Evolutionary conservation across 495 filamentous ascomycete species (phyloP), one percentile per base, ranked within the genome.

Genomic region (Aspergillus affinis): DNA sequence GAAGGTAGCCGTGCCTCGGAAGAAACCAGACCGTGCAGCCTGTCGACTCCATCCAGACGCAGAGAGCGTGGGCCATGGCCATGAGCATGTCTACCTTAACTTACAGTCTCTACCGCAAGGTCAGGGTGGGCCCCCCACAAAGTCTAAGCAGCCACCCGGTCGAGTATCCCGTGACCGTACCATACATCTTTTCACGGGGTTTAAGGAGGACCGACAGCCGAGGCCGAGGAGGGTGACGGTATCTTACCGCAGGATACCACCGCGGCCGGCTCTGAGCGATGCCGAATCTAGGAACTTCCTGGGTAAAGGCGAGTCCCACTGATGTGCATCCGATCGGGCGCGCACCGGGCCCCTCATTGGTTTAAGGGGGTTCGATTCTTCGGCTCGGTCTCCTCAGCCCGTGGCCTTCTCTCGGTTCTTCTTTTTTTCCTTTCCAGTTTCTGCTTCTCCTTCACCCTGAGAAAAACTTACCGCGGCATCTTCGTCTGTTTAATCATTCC

Each of bases 201-300:
- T 27, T 41, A 30, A 30, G 49, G 32, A 44, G 32, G 52, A n/a
- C 57, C 44, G 47, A 47, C 54, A 65, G 65, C 73, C 75, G 72
- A 75, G 73, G 72, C 55, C 56, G 41, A 13, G 2, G 36, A 12
- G 19, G 12, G 60, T 66, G 59, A 73, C 72, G 29, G 75, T 77
- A 77, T 70, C 52, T 55, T 75, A 77, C 73, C 54, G 9, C 0
- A 32, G 10, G 30, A 8, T 32, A 32, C 30, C 3, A 8, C 12
- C 0, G 27, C 44, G 32, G 55, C 61, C 63, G 64, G 26, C 10
- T 41, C 53, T 44, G 48, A 69, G 71, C 72, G 71, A 74, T 50
- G 69, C 69, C 54, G 50, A 30, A 27, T 67, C 70, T n/a, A n/a
- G n/a, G n/a, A n/a, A n/a, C n/a, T n/a, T n/a, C n/a, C n/a, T n/a